Percentiles rank a stretch among this genome's conserved stretches.
Conservation (phyloP, 768 basidiomycete species). For the Dentipellis fragilis region DNA sequence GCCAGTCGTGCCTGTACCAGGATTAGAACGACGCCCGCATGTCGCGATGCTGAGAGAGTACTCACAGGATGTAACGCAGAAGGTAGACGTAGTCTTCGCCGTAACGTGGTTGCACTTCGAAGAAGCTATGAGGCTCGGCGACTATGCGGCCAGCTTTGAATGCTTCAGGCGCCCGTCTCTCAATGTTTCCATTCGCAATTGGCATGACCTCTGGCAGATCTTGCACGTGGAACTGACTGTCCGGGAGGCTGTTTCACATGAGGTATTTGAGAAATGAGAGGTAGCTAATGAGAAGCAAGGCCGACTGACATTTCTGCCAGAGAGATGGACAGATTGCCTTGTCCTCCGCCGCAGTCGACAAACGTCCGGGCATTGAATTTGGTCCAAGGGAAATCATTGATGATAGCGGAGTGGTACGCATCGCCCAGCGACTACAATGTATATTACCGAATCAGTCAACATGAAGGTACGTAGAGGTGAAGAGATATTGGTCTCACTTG, state of each 20-base stretch:
- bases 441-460: background rate
- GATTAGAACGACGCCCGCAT: background rate
- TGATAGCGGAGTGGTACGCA: conserved; percentile 2
- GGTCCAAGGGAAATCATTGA: conserved; percentile 2
- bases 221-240: conserved; percentile 1
- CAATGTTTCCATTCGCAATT: conserved; percentile 1
- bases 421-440: background rate
- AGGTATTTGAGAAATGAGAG: background rate
- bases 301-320: conserved; percentile 2
- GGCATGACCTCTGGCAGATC: conserved; percentile 7
- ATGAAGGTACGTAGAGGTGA: background rate
- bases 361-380: background rate
- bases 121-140: conserved; percentile 1
- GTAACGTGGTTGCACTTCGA: conserved; percentile 2
- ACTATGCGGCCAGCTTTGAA: background rate
- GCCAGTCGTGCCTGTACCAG: conserved; percentile 12
- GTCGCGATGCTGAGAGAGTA: background rate
- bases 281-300: background rate
- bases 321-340: conserved; percentile 4
- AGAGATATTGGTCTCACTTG: background rate
- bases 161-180: background rate
- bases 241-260: background rate
- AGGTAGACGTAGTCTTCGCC: conserved; percentile 2
- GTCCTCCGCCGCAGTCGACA: conserved; percentile 4
- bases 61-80: conserved; percentile 5